These are phyloP conservation scores for Ophiostoma ulmi DNA, from an alignment of 2,329 filamentous ascomycete genomes.

Conservation along the genomic window DNA sequence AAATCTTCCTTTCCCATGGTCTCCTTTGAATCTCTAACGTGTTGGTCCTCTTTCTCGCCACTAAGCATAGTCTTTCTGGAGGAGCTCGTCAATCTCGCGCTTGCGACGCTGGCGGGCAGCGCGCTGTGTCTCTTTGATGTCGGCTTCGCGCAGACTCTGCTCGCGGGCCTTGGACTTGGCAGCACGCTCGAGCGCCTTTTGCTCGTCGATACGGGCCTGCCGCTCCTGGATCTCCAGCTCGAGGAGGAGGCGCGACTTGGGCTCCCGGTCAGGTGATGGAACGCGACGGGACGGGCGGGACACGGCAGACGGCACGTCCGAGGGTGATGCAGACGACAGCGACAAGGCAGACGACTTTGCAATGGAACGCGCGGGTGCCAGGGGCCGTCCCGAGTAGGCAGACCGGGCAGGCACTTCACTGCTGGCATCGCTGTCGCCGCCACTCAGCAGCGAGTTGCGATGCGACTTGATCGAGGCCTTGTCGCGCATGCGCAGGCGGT, in stretches of 20 bases:
- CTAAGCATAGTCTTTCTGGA: neutral
- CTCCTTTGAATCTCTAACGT: neutral
- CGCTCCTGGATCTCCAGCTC: slow-evolving; percentile 24
- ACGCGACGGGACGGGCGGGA: neutral
- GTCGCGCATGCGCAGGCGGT: slow-evolving; percentile 22
- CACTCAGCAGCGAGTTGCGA: neutral
- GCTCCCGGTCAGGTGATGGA: neutral
- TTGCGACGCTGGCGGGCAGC: slow-evolving; percentile 13
- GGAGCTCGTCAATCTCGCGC: slow-evolving; percentile 17
- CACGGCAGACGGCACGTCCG: neutral
- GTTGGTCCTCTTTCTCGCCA: neutral
- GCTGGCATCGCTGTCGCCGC: neutral
- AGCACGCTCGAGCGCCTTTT: slow-evolving; percentile 19
- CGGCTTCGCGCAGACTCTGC: slow-evolving; percentile 9
- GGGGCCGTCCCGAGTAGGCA: neutral
- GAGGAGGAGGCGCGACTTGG: slow-evolving; percentile 14
- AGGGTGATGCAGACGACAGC: neutral
- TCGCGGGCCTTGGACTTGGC: slow-evolving; percentile 9
- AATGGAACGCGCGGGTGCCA: neutral
- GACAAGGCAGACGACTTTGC: neutral
- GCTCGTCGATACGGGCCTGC: slow-evolving; percentile 16
- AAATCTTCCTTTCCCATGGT: neutral
- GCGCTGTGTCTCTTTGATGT: neutral
- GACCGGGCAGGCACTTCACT: neutral
- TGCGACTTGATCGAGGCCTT: slow-evolving; percentile 17